phyloP scores from a whole-genome alignment of 257 asterid species.

The Rehmannia glutinosa region DNA sequence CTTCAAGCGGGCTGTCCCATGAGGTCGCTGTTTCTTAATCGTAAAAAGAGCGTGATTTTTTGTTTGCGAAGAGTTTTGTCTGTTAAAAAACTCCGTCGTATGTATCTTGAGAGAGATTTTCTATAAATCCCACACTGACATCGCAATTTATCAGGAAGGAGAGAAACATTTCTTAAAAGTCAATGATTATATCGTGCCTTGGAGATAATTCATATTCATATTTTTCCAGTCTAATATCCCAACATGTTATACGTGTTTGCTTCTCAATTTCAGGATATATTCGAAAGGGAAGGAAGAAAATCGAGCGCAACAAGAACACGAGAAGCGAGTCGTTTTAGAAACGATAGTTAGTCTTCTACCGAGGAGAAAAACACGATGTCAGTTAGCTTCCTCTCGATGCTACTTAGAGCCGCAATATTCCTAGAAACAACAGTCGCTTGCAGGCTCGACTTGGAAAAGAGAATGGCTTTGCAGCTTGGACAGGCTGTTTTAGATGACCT shows the following conservation, averaged over 20 bases:
- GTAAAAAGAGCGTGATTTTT: too few relatives aligned
- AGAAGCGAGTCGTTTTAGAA: constrained; percentile 76
- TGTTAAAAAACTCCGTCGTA: too few relatives aligned
- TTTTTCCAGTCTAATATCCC: too few relatives aligned
- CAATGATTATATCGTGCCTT: too few relatives aligned
- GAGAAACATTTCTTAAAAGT: too few relatives aligned
- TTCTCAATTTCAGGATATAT: constrained; percentile 52
- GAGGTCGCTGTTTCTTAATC: too few relatives aligned
- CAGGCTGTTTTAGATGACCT: constrained; percentile 82
- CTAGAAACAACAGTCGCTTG: constrained; percentile 84
- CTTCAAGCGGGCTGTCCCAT: too few relatives aligned
- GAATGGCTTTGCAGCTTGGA: constrained; percentile 66
- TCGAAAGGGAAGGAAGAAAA: constrained; percentile 66
- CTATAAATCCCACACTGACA: too few relatives aligned
- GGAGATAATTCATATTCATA: too few relatives aligned
- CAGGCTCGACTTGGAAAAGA: constrained; percentile 81
- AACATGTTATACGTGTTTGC: neutral
- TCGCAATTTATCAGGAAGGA: too few relatives aligned
- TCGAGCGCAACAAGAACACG: constrained; percentile 68
- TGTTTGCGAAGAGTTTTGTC: too few relatives aligned
- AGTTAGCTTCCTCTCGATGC: constrained; percentile 84
- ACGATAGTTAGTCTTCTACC: constrained; percentile 81
- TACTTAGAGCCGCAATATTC: constrained; percentile 72
- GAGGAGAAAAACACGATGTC: constrained; percentile 65
- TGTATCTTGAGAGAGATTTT: too few relatives aligned